These are phyloP conservation scores for Rhytidhysteron rufulum DNA, from an alignment of 2,329 filamentous ascomycete species.

Conservation along the genomic window DNA sequence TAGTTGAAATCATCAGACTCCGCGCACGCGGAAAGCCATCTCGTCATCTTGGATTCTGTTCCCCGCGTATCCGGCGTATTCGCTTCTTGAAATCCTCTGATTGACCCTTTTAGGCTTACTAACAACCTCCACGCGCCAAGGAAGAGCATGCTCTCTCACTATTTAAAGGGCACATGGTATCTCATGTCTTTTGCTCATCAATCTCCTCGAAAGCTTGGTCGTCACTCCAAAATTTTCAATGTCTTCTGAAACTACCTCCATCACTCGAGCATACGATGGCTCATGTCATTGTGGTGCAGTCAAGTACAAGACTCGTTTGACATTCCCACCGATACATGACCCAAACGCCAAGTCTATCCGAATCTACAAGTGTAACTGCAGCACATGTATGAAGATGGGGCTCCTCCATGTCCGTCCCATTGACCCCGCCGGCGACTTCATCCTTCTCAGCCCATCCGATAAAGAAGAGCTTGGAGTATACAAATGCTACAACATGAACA, in stretches of 20 bases:
- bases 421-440: conserved; percentile 41
- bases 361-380: conserved; percentile 48
- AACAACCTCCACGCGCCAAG: too few relatives aligned
- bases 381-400: conserved; percentile 47
- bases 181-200: too few relatives aligned
- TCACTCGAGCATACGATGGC: conserved; percentile 27
- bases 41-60: too few relatives aligned
- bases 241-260: conserved; percentile 12
- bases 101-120: too few relatives aligned
- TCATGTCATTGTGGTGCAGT: conserved; percentile 48
- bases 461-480: conserved; percentile 42
- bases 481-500: conserved; percentile 22
- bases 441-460: conserved; percentile 40
- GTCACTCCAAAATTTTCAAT: background rate
- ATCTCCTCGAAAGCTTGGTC: background rate
- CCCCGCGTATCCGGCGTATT: too few relatives aligned
- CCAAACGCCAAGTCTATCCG: conserved; percentile 15
- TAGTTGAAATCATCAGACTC: too few relatives aligned
- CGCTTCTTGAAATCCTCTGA: too few relatives aligned
- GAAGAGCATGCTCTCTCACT: too few relatives aligned
- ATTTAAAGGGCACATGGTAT: too few relatives aligned
- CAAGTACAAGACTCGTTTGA: conserved; percentile 43
- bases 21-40: too few relatives aligned
- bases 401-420: conserved; percentile 45
- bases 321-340: conserved; percentile 33